Evolutionary conservation across 2,329 filamentous ascomycete genomes (phyloP).

Genomic region (Capronia coronata): DNA sequence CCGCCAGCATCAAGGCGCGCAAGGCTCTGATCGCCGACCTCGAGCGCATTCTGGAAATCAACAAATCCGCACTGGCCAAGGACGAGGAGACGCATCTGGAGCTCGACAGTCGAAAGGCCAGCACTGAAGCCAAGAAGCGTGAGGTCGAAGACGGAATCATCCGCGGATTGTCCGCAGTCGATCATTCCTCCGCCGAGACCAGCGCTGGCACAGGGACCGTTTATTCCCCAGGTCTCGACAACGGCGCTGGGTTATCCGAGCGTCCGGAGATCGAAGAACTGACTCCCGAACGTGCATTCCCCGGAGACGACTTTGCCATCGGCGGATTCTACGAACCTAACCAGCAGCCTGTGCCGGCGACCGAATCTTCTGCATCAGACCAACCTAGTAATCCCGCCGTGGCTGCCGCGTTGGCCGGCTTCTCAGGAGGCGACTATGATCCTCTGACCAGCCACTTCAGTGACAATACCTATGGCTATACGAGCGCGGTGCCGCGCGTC

Average conservation of each 20-base stretch:
- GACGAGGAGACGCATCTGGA: slow-evolving; percentile 64
- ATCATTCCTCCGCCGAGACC: slow-evolving; percentile 44
- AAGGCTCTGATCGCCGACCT: slow-evolving; percentile 69
- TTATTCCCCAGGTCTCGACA: slow-evolving; percentile 3
- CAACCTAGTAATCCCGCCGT: slow-evolving; percentile 23
- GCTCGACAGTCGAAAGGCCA: slow-evolving; percentile 59
- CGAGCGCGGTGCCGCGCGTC: slow-evolving; percentile 15
- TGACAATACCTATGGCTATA: slow-evolving; percentile 1
- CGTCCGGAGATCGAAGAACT: slow-evolving; percentile 28
- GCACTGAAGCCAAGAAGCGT: slow-evolving; percentile 74
- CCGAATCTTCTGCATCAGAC: background rate
- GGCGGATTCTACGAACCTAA: background rate
- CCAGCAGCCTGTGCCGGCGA: background rate
- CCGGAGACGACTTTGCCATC: slow-evolving; percentile 2
- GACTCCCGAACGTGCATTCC: slow-evolving; percentile 23
- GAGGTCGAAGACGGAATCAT: slow-evolving; percentile 90
- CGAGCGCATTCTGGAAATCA: slow-evolving; percentile 71
- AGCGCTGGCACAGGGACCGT: slow-evolving; percentile 26
- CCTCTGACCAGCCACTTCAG: slow-evolving; percentile 2
- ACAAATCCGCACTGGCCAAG: slow-evolving; percentile 60
- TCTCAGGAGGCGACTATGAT: slow-evolving; percentile 15
- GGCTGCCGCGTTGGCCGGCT: slow-evolving; percentile 22
- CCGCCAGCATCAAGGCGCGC: slow-evolving; percentile 81
- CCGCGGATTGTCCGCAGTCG: slow-evolving; percentile 63
- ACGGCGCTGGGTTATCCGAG: slow-evolving; percentile 10